phyloP scores from a whole-genome alignment of 331 rosid genomes.

The Arachis monticola region DNA sequence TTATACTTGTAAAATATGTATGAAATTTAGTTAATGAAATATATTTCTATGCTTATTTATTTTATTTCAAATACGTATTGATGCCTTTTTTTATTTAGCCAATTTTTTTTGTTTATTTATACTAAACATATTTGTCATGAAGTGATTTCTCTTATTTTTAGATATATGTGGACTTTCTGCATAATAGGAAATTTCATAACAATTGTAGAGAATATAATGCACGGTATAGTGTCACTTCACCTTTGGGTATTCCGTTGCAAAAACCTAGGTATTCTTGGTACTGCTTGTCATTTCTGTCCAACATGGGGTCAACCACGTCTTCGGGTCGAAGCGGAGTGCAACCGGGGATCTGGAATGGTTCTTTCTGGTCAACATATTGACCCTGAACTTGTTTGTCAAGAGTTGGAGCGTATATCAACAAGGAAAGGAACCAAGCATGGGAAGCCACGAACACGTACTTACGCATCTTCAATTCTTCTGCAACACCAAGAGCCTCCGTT shows the following conservation, averaged over 20 bases:
- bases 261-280: slow-evolving; percentile 35
- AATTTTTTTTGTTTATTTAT: too few relatives aligned
- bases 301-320: slow-evolving; percentile 50
- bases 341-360: slow-evolving; percentile 36
- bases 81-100: too few relatives aligned
- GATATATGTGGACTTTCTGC: too few relatives aligned
- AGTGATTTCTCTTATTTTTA: too few relatives aligned
- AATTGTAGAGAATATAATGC: too few relatives aligned
- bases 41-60: too few relatives aligned
- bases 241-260: neutral
- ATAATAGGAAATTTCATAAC: too few relatives aligned
- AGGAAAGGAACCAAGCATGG: slow-evolving; percentile 40
- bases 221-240: too few relatives aligned
- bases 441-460: slow-evolving; percentile 31
- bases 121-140: too few relatives aligned
- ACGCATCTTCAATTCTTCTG: slow-evolving; percentile 41
- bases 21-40: too few relatives aligned
- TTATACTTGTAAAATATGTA: too few relatives aligned
- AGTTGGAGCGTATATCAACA: neutral
- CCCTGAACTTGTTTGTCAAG: slow-evolving; percentile 34
- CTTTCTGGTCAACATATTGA: slow-evolving; percentile 31
- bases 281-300: slow-evolving; percentile 42
- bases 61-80: too few relatives aligned
- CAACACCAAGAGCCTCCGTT: slow-evolving; percentile 32
- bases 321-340: slow-evolving; percentile 39